Conservation (phyloP, 306 rosid species). For the Neltuma alba region DNA sequence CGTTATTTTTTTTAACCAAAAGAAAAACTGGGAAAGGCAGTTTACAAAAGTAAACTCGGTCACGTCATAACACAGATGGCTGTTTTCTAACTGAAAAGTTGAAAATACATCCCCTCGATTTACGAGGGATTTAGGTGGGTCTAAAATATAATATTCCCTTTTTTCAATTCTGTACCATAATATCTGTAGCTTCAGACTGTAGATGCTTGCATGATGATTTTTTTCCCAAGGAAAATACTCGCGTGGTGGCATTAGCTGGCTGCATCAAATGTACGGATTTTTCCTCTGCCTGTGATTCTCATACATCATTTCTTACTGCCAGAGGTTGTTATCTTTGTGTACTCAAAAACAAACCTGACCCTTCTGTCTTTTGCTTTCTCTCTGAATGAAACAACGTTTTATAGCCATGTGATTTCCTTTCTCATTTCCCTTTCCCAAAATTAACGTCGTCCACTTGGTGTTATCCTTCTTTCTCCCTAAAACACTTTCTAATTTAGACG, state of each 20-base stretch:
- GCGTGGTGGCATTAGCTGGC: constrained; percentile 15
- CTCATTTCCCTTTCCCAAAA: constrained; percentile 24
- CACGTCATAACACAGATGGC: constrained; percentile 39
- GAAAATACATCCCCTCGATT: constrained; percentile 63
- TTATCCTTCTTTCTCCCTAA: constrained; percentile 4
- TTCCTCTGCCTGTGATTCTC: constrained; percentile 53
- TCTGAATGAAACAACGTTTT: constrained; percentile 33
- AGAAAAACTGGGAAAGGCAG: constrained; percentile 50
- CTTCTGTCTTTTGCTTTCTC: constrained; percentile 22
- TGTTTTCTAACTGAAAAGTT: constrained; percentile 60
- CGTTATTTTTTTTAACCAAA: too few species aligned
- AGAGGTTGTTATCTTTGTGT: constrained; percentile 86
- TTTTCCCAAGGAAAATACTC: not conserved
- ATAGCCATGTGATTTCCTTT: constrained; percentile 47
- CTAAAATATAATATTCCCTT: not conserved
- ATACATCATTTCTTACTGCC: constrained; percentile 55
- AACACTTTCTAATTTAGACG: not conserved
- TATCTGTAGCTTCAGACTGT: constrained; percentile 27
- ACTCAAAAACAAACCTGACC: constrained; percentile 61
- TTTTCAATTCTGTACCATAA: not conserved
- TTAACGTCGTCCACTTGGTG: constrained; percentile 35
- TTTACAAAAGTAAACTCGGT: constrained; percentile 33
- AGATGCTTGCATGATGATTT: not conserved
- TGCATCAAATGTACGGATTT: constrained; percentile 53
- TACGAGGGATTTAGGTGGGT: constrained; percentile 59